Base-by-base conservation (phyloP, 352 stramenopile genomes). In the Aphanomyces astaci region DNA sequence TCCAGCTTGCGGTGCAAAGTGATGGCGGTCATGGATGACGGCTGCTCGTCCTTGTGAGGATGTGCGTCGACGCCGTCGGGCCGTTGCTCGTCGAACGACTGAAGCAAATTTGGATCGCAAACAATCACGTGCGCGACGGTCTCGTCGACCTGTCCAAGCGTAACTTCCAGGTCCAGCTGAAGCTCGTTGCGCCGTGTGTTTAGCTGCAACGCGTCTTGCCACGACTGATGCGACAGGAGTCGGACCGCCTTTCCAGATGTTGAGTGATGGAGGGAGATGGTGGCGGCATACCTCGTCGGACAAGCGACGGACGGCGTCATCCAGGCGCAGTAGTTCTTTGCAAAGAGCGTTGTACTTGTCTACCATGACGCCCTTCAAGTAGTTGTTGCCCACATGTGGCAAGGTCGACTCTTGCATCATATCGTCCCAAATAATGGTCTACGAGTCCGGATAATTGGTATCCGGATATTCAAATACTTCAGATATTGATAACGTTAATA, bases 281-380 rank as follows among this genome's bases (percentile, higher is more conserved):
- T n/a, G n/a, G n/a, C n/a, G n/a, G n/a, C n/a, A n/a, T 24, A 68
- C 62, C 33, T 68, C n/a, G 9, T 45, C 25, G 2, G 40, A 40
- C 15, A 68, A 31, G 2, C 43, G 33, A 11, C 49, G 49, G 27
- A 68, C 59, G 4, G 56, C 43, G 2, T 36, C 39, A 2, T 68
- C 62, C 19, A 68, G 43, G n/a, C 13, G 25, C 3, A 60, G 43
- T 2, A 40, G 43, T 43, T 59, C 17, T 5, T 51, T 27, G 36
- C 59, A 60, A 0, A 24, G 19, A 19, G 40, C 27, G 25, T 68
- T 68, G 62, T 68, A 68, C 13, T 59, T 68, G 13, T 60, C 43
- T 2, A 68, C 32, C 62, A 68, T 59, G 9, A 25, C 51, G 24
- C 46, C 43, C 39, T 68, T 68, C 25, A 68, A 28, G 17, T 51